Evolutionary conservation across 2,329 filamentous ascomycete species (phyloP), one percentile per base, ranked within the genome.

Genomic region (Colletotrichum abscissum): DNA sequence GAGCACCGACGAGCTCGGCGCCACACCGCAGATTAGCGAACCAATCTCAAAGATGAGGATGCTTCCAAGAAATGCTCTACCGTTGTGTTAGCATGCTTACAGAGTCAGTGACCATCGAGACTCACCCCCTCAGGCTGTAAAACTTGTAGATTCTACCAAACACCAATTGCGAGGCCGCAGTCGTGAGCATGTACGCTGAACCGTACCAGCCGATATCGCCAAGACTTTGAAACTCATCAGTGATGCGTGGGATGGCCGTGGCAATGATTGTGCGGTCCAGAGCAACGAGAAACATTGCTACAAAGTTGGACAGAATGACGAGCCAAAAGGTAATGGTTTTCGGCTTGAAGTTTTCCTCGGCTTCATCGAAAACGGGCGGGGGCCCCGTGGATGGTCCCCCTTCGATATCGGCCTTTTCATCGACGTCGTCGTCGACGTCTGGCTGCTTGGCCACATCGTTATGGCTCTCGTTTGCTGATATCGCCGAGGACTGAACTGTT

Each of bases 151-250:
- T 81, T 64, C 86, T 81, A 28, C 87, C 87, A 76, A 87, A 88
- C 19, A 88, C 75, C 22, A 87, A 80, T 75, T 88, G 86, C 22
- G 85, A 87, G n/a, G 88, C 87, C 7, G 88, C 86, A 2, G 88
- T 88, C 14, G 89, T 90, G 75, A 92, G 82, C 84, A 91, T 88
- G 78, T 91, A 91, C 1, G 89, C 86, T 49, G 88, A 89, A 5
- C 88, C 89, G 78, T 92, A 92, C 90, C 90, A 92, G 64, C 89
- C 89, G 69, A 92, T 89, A 74, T 92, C 90, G 2, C 87, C 86
- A 2, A 91, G 80, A 64, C 88, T 88, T 59, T 88, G 81, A 78
- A 90, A 90, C 24, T 89, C 87, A 76, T 89, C 84, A n/a, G 87
- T 88, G 77, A 90, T 90, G 42, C 82, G 80, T 1, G 88, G 88